These are phyloP conservation scores for Debaryomyces sp. DNA, from an alignment of 1,139 yeast genomes.

Conservation along the genomic window DNA sequence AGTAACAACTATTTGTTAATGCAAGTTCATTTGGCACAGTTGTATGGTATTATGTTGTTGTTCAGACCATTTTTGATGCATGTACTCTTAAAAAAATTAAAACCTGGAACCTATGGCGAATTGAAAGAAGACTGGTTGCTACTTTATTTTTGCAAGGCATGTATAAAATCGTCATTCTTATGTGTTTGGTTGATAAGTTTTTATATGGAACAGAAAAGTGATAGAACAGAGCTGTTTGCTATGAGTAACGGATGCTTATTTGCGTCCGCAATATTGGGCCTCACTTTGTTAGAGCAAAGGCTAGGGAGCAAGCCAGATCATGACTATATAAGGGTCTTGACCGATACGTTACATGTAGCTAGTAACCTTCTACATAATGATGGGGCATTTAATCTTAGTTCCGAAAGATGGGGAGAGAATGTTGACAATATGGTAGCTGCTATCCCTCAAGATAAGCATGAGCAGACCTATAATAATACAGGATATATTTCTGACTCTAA, in stretches of 20 bases:
- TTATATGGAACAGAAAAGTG: conserved; percentile 7
- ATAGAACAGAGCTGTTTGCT: conserved; percentile 15
- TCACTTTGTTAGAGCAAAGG: conserved; percentile 16
- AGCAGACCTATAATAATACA: background rate
- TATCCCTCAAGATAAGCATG: background rate
- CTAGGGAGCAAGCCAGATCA: conserved; percentile 13
- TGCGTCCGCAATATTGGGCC: conserved; percentile 8
- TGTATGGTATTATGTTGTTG: conserved; percentile 43
- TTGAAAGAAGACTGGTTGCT: background rate
- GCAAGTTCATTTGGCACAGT: conserved; percentile 40
- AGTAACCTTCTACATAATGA: conserved; percentile 11
- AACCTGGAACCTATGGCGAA: conserved; percentile 13
- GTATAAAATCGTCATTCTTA: conserved; percentile 40
- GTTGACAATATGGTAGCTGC: conserved; percentile 15
- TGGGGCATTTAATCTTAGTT: conserved; percentile 13
- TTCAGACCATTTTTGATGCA: conserved; percentile 51
- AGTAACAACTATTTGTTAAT: conserved; percentile 27
- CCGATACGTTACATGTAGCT: conserved; percentile 15
- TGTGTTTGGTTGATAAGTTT: conserved; percentile 34
- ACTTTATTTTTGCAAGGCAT: conserved; percentile 31
- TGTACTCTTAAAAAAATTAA: conserved; percentile 12
- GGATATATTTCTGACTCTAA: background rate
- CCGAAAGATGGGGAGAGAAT: conserved; percentile 15
- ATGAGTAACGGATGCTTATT: conserved; percentile 15
- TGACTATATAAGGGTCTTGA: conserved; percentile 15